phyloP scores from a whole-genome alignment of 2,329 filamentous ascomycete genomes.

The Trichoderma lentiforme region DNA sequence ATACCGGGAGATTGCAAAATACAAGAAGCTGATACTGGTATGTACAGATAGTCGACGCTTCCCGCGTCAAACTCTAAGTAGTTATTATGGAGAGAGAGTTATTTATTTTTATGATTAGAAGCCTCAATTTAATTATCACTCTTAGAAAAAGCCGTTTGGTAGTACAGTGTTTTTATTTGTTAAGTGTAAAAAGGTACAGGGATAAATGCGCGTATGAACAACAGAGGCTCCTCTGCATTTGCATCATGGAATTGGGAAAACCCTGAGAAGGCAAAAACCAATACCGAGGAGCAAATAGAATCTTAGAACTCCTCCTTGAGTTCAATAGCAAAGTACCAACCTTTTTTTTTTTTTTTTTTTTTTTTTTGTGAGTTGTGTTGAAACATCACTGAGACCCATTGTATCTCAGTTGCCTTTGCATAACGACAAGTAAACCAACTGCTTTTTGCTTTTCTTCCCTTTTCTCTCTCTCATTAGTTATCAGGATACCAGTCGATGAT shows the following conservation, averaged over 20 bases:
- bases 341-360: neutral
- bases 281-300: neutral
- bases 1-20: too few species aligned
- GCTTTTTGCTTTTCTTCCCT: neutral
- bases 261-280: neutral
- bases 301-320: neutral
- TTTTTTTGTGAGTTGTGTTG: neutral
- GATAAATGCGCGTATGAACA: neutral
- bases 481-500: neutral
- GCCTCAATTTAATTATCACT: neutral
- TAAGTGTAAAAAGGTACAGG: neutral
- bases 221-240: neutral
- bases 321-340: neutral
- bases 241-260: neutral
- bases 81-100: too few species aligned
- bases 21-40: too few species aligned
- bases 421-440: too few species aligned
- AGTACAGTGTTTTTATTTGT: neutral
- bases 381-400: neutral
- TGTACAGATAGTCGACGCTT: too few species aligned
- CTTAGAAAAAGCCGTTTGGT: neutral
- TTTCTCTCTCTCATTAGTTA: neutral
- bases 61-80: too few species aligned
- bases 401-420: neutral
- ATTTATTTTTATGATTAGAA: too few species aligned